These are phyloP conservation scores for Pilobolus umbonatus DNA, from an alignment of 192 early-diverging fungal species.

Conservation along the genomic window DNA sequence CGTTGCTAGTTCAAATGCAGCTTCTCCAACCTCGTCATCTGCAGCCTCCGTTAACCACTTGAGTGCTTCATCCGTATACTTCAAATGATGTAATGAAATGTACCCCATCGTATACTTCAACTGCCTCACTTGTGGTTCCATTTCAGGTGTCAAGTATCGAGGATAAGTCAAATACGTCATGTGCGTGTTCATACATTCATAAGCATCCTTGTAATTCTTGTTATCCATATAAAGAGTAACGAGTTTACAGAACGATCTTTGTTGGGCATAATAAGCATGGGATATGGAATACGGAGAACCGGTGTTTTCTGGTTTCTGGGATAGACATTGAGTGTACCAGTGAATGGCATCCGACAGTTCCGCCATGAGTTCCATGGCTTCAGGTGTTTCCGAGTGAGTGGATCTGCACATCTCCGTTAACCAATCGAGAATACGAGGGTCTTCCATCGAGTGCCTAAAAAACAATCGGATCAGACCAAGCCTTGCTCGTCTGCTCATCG, in stretches of 20 bases:
- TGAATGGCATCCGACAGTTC: constrained; percentile 2
- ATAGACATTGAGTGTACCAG: constrained; percentile 13
- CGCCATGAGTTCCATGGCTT: not conserved
- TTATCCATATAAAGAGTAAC: constrained; percentile 12
- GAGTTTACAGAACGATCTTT: constrained; percentile 13
- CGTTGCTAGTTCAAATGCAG: constrained; percentile 17
- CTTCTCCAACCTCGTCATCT: constrained; percentile 28
- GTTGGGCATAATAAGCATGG: constrained; percentile 4
- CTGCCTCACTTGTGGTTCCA: too few species aligned
- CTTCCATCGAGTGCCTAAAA: too few species aligned
- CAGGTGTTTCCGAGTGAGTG: not conserved
- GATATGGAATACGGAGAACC: too few species aligned
- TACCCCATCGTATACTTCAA: not conserved
- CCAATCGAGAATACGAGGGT: too few species aligned
- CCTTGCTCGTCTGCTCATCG: not conserved
- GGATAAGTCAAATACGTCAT: constrained; percentile 6
- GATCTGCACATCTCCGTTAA: not conserved
- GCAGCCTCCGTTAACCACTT: constrained; percentile 12
- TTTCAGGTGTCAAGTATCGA: not conserved
- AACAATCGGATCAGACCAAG: not conserved
- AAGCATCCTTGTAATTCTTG: constrained; percentile 5
- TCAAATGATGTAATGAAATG: not conserved
- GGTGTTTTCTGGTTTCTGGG: not conserved
- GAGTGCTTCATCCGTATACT: not conserved
- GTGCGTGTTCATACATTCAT: too few species aligned